Base-by-base conservation (phyloP, 768 basidiomycete genomes). In the Amanita molliuscula region DNA sequence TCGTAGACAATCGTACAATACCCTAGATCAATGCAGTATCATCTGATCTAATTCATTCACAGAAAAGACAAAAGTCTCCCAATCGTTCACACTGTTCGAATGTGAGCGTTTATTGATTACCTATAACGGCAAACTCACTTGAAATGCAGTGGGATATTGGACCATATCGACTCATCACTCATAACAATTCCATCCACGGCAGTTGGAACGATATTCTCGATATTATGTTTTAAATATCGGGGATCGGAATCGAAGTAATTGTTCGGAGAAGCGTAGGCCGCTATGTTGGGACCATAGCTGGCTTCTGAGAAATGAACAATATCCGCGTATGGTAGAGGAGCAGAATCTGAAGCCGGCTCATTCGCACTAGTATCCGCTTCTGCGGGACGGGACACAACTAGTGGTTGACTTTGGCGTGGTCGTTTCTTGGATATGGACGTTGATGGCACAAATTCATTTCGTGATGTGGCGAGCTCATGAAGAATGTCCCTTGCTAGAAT, bases 401-500 rank as follows among this genome's bases (percentile, higher is more conserved):
- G 15, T n/a, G 26, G 15, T 13, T 18, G 34, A 15, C 40, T 62
- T 48, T 73, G 74, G 35, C 76, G 68, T 38, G 74, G 75, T 21
- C 78, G 75, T 48, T 82, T 81, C 48, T 63, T 62, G 23, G 60
- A 65, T 4, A 68, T 63, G 2, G 69, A 69, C 28, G 70, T 73
- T 0, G n/a, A 4, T 18, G 69, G 59, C 35, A 67, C 63, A 10
- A 74, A 71, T 13, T 79, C 69, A 3, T 80, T 75, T 6, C 76
- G 72, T 7, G 78, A 71, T 1, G 71, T 74, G 18, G 75, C 76
- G 1, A 82, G 66, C 51, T 79, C 81, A 47, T 73, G 76, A 33
- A 83, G 60, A 50, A 82, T 70, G 52, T 83, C 80, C 72, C 81
- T 82, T 51, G 1, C 26, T 9, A 48, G 13, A 18, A 18, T 31